A percentile compares a stretch with the other conserved stretches of the same genome.
Conservation (phyloP, 2,329 filamentous ascomycete species). For the Hymenoscyphus occultus region DNA sequence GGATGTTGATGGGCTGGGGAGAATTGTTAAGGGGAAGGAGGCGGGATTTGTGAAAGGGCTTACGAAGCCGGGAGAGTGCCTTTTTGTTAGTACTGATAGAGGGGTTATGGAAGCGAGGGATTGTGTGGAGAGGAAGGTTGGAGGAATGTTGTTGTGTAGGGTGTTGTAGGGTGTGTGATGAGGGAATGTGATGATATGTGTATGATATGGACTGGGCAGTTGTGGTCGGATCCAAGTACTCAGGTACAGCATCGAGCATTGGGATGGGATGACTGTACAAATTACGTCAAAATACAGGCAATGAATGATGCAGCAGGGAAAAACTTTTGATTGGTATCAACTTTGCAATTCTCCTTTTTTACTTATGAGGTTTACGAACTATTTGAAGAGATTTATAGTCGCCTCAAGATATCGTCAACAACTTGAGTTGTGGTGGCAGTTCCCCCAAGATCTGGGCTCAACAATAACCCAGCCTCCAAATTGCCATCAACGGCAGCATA, state of each 20-base stretch:
- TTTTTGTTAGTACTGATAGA: conserved; percentile 65
- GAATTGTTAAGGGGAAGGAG: conserved; percentile 57
- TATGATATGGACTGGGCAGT: conserved; percentile 26
- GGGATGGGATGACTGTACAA: conserved; percentile 10
- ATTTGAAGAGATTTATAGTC: conserved; percentile 54
- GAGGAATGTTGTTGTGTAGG: conserved; percentile 64
- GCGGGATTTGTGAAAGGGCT: conserved; percentile 61
- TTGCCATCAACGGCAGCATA: conserved; percentile 91
- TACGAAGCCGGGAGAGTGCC: conserved; percentile 63
- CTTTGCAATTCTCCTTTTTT: not conserved
- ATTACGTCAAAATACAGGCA: not conserved
- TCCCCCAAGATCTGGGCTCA: conserved; percentile 89
- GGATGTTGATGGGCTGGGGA: conserved; percentile 53
- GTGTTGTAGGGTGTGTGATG: conserved; percentile 43
- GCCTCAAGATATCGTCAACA: conserved; percentile 78
- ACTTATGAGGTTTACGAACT: conserved; percentile 5
- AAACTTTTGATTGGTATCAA: conserved; percentile 2
- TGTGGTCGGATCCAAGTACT: conserved; percentile 16
- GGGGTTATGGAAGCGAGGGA: conserved; percentile 68
- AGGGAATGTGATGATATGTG: conserved; percentile 11
- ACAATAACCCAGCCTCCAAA: conserved; percentile 74
- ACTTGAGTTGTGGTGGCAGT: conserved; percentile 83
- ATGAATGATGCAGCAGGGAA: not conserved
- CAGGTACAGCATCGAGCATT: conserved; percentile 1
- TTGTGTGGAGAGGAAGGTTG: conserved; percentile 66